Evolutionary conservation across 306 rosid species (phyloP).

Genomic region (Cucumis melo): DNA sequence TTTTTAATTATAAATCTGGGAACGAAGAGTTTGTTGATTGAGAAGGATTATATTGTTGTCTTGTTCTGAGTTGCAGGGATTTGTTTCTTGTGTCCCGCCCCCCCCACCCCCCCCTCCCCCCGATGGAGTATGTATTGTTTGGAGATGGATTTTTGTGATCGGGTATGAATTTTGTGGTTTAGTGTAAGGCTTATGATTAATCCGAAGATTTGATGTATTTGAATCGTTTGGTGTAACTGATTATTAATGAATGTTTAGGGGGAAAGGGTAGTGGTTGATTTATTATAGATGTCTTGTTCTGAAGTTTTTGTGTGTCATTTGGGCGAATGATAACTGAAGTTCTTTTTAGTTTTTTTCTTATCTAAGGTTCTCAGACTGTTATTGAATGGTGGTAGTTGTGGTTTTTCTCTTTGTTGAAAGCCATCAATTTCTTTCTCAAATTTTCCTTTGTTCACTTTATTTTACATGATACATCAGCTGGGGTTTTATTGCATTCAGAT

Average conservation of each 20-base stretch:
- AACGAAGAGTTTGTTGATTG: background rate
- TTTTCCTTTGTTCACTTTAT: background rate
- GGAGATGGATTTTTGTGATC: background rate
- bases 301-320: background rate
- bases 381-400: background rate
- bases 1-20: background rate
- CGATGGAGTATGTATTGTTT: background rate
- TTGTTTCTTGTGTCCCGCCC: background rate
- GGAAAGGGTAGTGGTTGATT: background rate
- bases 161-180: background rate
- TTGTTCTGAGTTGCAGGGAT: background rate
- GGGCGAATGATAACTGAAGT: background rate
- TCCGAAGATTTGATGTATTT: background rate
- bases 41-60: background rate
- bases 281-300: background rate
- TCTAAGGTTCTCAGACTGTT: background rate
- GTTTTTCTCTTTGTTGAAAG: background rate
- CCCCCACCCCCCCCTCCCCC: background rate
- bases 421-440: background rate
- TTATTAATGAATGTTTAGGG: background rate
- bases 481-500: background rate
- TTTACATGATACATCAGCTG: background rate
- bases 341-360: background rate
- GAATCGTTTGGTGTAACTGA: background rate
- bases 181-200: background rate